Conservation (phyloP, 768 basidiomycete species). For the Calocybe indica region DNA sequence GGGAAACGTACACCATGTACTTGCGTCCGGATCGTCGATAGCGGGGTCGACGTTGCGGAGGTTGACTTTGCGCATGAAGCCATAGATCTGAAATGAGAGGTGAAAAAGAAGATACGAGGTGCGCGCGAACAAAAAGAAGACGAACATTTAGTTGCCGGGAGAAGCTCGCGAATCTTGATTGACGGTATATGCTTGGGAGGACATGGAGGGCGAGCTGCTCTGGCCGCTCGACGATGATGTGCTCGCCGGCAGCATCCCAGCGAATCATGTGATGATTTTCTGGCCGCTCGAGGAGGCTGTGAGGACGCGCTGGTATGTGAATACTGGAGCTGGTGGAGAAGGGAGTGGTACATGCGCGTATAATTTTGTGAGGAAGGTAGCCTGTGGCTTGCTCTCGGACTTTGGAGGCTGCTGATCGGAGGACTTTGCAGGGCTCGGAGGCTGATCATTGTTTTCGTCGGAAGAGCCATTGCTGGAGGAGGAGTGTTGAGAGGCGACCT, state of each 20-base stretch:
- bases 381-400: constrained; percentile 76
- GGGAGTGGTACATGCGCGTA: constrained; percentile 68
- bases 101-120: constrained; percentile 17
- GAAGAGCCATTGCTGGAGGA: constrained; percentile 30
- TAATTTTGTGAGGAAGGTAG: constrained; percentile 95
- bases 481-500: constrained; percentile 34
- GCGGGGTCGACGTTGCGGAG: constrained; percentile 92
- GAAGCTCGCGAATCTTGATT: constrained; percentile 96
- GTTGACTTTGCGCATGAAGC: constrained; percentile 98
- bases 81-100: constrained; percentile 72
- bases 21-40: constrained; percentile 93
- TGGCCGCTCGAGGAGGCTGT: constrained; percentile 79
- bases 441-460: constrained; percentile 45
- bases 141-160: constrained; percentile 93
- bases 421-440: constrained; percentile 40
- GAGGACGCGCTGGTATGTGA: constrained; percentile 12
- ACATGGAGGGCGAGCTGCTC: constrained; percentile 93
- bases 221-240: constrained; percentile 92
- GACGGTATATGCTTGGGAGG: constrained; percentile 89
- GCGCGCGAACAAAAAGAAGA: constrained; percentile 24
- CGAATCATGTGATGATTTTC: constrained; percentile 97
- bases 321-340: constrained; percentile 1
- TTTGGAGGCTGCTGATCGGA: constrained; percentile 46
- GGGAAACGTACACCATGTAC: constrained; percentile 83
- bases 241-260: constrained; percentile 90